These are phyloP conservation scores for Nemania serpens DNA, from an alignment of 2,329 filamentous ascomycete genomes.

Conservation along the genomic window DNA sequence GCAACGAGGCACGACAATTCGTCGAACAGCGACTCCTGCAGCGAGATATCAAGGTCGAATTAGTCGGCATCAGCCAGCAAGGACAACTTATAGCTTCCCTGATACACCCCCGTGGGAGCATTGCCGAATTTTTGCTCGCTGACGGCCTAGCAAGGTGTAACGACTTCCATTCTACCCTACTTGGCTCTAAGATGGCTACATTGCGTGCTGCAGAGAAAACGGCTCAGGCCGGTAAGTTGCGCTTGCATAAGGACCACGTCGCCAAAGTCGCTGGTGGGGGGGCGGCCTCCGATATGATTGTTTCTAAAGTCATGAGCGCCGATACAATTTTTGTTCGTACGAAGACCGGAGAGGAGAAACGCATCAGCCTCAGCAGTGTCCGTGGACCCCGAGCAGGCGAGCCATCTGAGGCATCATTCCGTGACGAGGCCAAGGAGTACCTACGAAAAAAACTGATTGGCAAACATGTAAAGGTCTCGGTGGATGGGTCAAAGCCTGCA, in stretches of 20 bases:
- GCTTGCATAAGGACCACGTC: conserved; percentile 81
- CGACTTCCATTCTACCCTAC: conserved; percentile 91
- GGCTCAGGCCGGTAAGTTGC: conserved; percentile 76
- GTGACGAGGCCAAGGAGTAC: conserved; percentile 94
- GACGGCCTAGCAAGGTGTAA: conserved; percentile 90
- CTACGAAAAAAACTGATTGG: conserved; percentile 91
- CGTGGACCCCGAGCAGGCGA: conserved; percentile 90
- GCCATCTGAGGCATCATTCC: conserved; percentile 83
- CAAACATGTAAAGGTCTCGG: conserved; percentile 87
- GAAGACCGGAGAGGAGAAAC: conserved; percentile 84
- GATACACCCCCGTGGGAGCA: conserved; percentile 87
- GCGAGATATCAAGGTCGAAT: conserved; percentile 78
- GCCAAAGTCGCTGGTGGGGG: conserved; percentile 67
- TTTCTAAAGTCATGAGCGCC: conserved; percentile 83
- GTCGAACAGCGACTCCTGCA: conserved; percentile 87
- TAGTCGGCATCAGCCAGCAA: conserved; percentile 87
- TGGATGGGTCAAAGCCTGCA: conserved; percentile 90
- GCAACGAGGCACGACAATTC: conserved; percentile 85
- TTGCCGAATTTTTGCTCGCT: conserved; percentile 87
- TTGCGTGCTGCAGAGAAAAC: conserved; percentile 85
- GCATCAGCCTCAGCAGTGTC: conserved; percentile 89
- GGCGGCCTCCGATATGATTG: conserved; percentile 79
- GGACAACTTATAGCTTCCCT: conserved; percentile 88
- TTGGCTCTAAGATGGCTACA: conserved; percentile 84
- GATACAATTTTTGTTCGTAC: conserved; percentile 87